Base-by-base conservation (phyloP, 805 yeast species). In the Kodamaea hsintzibuensis region DNA sequence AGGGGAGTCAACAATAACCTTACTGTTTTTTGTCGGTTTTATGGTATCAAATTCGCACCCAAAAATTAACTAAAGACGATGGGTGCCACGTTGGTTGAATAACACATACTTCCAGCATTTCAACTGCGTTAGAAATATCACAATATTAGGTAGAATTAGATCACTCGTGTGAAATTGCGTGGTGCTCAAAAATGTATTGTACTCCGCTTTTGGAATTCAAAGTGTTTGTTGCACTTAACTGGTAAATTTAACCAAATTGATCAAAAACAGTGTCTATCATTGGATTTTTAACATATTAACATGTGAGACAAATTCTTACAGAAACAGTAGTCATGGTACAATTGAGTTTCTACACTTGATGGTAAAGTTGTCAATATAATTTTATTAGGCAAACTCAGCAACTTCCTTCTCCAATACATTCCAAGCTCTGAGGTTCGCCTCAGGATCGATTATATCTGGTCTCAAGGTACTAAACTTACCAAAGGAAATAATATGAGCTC, bases 401-500 rank as follows among this genome's bases (percentile, higher is more conserved):
- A 56, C 50, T 39, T 61, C 52, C 14, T 63, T 58, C 37, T 75
- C 75, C 27, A 74, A 64, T 63, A 65, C 68, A 3, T 67, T 60
- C 74, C 78, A 68, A 3, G 71, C 57, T 45, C 63, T 64, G n/a
- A 59, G 60, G 2, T 73, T 78, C n/a, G 57, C 62, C 7, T 68
- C 75, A 1, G 69, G 72, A 2, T 58, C 67, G 10, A 55, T 55
- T 14, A 79, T 59, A 54, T 79, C 82, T 1, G 57, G 55, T 56
- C 81, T 65, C 18, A 70, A 58, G 1, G 42, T 65, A 57, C 64
- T 69, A 43, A 57, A 51, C 51, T 54, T 65, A 18, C 70, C 79
- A 60, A 72, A 78, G 2, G 83, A 67, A 50, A 71, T 58, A 51
- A 77, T 55, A 60, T 76, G 64, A 30, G 61, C 66, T 1, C 78